Percentiles rank a stretch among this genome's conserved stretches.
Conservation (phyloP, 2,329 filamentous ascomycete genomes). For the Clonostachys rosea region DNA sequence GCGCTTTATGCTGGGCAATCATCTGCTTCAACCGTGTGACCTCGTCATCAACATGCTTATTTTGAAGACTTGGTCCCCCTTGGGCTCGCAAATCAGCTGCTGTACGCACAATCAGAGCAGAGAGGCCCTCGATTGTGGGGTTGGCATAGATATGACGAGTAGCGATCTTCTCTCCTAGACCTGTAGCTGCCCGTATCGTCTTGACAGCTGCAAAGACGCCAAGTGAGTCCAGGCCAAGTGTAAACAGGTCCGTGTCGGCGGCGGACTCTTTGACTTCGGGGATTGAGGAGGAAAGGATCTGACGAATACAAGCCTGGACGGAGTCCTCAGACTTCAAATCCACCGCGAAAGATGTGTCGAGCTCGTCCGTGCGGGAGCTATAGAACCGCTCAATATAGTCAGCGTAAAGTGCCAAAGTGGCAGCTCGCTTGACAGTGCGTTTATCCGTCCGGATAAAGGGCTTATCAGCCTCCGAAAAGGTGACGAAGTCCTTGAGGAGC, state of each 20-base stretch:
- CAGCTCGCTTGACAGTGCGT: conserved; percentile 35
- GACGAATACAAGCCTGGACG: conserved; percentile 9
- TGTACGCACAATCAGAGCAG: too few species aligned
- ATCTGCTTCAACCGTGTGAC: conserved; percentile 4
- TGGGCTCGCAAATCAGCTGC: too few species aligned
- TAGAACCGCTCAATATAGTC: conserved; percentile 43
- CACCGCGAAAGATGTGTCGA: conserved; percentile 5
- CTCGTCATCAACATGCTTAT: too few species aligned
- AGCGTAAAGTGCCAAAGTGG: conserved; percentile 30
- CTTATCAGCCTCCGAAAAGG: conserved; percentile 28
- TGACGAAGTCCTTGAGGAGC: conserved; percentile 17
- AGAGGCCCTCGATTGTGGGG: neutral
- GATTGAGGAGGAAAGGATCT: conserved; percentile 10
- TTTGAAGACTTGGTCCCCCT: too few species aligned
- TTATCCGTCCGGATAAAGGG: conserved; percentile 39
- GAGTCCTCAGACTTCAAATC: conserved; percentile 13
- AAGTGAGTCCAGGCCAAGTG: conserved; percentile 23
- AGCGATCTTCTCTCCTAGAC: conserved; percentile 8
- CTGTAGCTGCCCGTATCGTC: conserved; percentile 18
- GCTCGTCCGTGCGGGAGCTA: conserved; percentile 9
- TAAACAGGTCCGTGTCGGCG: conserved; percentile 15
- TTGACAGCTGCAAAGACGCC: conserved; percentile 19
- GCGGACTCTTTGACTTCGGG: conserved; percentile 7
- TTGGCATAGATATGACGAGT: neutral
- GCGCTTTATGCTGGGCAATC: conserved; percentile 13